A percentile compares a stretch with the other conserved stretches of the same genome.
Conservation (phyloP, 768 basidiomycete genomes). For the Boletus vermiculosoides region DNA sequence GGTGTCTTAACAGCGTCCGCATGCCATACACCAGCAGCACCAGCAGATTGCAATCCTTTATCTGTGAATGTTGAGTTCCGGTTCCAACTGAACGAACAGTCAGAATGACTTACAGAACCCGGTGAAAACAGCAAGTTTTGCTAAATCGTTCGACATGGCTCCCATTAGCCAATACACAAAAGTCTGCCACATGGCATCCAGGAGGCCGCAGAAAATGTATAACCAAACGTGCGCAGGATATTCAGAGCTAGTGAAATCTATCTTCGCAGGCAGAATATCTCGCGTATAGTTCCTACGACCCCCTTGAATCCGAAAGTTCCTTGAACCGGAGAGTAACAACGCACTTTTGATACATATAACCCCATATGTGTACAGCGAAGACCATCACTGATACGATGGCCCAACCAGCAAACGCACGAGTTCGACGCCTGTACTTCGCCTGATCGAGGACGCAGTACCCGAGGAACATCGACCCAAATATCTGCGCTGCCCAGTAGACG, state of each 20-base stretch:
- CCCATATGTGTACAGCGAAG: conserved; percentile 73
- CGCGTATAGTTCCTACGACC: conserved; percentile 56
- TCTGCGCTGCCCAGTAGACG: conserved; percentile 79
- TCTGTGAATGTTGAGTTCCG: conserved; percentile 37
- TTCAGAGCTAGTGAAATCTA: conserved; percentile 56
- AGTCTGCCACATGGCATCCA: conserved; percentile 87
- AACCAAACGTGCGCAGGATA: conserved; percentile 60
- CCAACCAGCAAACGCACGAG: conserved; percentile 74
- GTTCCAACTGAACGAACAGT: background rate
- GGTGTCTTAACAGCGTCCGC: conserved; percentile 61
- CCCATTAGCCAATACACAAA: conserved; percentile 83
- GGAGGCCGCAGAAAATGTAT: conserved; percentile 70
- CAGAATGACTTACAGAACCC: conserved; percentile 66
- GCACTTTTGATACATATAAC: conserved; percentile 71
- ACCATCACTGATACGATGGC: conserved; percentile 57
- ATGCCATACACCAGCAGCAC: conserved; percentile 70
- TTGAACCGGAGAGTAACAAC: conserved; percentile 18
- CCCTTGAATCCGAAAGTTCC: background rate
- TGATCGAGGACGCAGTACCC: conserved; percentile 64
- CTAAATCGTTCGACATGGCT: conserved; percentile 80
- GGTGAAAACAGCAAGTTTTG: conserved; percentile 74
- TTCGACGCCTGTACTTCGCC: conserved; percentile 52
- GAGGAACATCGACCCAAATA: conserved; percentile 70
- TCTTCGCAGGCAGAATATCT: conserved; percentile 44
- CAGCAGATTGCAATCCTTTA: conserved; percentile 76